phyloP scores from a whole-genome alignment of 257 asterid species.

The Nicotiana knightiana region DNA sequence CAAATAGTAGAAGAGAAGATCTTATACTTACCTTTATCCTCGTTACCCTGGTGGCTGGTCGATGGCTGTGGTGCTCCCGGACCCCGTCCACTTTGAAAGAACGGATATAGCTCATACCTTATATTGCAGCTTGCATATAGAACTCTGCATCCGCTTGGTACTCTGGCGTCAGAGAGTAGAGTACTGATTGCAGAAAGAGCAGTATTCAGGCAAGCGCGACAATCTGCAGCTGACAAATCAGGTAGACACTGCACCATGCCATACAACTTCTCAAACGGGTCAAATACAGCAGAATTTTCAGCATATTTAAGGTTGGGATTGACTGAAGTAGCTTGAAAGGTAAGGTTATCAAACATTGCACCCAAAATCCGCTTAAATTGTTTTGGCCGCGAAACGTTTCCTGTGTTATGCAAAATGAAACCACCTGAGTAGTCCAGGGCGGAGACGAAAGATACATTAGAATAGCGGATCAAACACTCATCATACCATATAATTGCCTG shows the following conservation, averaged over 20 bases:
- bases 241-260: constrained; percentile 12
- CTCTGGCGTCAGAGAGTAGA: neutral
- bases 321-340: neutral
- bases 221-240: neutral
- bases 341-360: neutral
- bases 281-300: neutral
- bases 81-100: neutral
- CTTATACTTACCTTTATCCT: neutral
- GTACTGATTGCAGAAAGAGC: accelerated
- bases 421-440: neutral
- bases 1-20: neutral
- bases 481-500: constrained; percentile 1
- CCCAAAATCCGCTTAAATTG: neutral
- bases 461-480: neutral
- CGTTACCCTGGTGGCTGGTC: neutral
- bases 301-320: neutral
- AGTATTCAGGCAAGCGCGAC: neutral
- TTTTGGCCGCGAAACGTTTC: neutral
- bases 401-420: no score
- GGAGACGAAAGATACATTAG: neutral
- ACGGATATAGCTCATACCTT: neutral
- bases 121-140: neutral
- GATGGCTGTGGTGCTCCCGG: neutral
- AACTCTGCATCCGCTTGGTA: neutral
- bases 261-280: neutral